Conservation (phyloP, 192 early-diverging fungal genomes). For the Coemansia sp. region DNA sequence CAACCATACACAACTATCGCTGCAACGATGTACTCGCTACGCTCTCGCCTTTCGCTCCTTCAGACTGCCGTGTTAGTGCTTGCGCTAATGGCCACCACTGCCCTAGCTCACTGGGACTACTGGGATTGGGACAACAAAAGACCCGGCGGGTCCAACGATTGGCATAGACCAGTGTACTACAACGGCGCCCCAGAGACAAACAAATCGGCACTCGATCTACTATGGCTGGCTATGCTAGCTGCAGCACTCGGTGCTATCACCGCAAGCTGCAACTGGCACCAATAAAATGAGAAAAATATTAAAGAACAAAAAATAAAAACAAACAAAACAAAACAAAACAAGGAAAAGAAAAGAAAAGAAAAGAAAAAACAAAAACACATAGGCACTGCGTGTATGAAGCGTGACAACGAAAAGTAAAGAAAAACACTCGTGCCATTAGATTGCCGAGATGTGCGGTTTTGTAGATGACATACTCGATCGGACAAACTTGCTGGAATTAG, state of each 20-base stretch:
- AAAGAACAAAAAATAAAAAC: too few relatives aligned
- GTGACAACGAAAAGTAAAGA: not conserved
- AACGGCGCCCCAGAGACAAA: not conserved
- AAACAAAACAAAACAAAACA: too few relatives aligned
- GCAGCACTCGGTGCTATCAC: not conserved
- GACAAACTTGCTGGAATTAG: slow-evolving; percentile 33
- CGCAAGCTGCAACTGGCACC: not conserved
- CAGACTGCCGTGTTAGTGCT: not conserved
- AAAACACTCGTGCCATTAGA: slow-evolving; percentile 6
- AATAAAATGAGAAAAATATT: not conserved
- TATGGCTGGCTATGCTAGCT: not conserved
- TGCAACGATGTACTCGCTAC: not conserved
- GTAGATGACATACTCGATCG: slow-evolving; percentile 23
- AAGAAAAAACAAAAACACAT: not conserved
- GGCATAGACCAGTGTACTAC: not conserved
- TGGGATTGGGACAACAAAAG: not conserved
- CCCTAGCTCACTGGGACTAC: not conserved
- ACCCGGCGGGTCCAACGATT: not conserved
- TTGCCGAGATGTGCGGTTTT: slow-evolving; percentile 28
- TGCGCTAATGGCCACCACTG: not conserved
- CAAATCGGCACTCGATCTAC: not conserved
- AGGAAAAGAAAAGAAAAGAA: slow-evolving; percentile 2
- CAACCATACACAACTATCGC: not conserved
- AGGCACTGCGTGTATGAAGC: too few relatives aligned
- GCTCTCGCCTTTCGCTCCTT: not conserved